Evolutionary conservation across 2,329 filamentous ascomycete genomes (phyloP).

Genomic region (Hymenoscyphus fructigenus): DNA sequence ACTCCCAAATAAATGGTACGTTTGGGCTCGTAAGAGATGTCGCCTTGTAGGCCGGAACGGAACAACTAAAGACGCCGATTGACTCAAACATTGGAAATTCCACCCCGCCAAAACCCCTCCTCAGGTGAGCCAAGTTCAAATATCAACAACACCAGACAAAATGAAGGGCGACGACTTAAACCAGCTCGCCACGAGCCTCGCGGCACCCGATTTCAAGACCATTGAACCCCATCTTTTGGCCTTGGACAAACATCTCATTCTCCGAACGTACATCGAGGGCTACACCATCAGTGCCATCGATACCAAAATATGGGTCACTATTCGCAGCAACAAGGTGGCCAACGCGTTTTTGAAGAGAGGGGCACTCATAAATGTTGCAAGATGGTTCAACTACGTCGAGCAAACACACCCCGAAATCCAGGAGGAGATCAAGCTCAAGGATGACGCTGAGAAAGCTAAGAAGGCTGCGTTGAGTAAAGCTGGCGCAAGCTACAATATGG

Average conservation of each 20-base stretch:
- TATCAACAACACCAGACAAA: constrained; percentile 28
- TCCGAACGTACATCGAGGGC: constrained; percentile 79
- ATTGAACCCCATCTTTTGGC: constrained; percentile 72
- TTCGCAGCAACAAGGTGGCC: constrained; percentile 83
- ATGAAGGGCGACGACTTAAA: constrained; percentile 60
- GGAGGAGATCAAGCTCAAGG: constrained; percentile 66
- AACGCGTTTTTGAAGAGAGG: constrained; percentile 78
- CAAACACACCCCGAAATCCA: constrained; percentile 75
- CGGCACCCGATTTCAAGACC: constrained; percentile 73
- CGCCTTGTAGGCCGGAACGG: neutral
- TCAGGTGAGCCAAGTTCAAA: neutral
- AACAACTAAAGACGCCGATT: neutral
- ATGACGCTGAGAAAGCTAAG: constrained; percentile 68
- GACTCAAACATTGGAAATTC: constrained; percentile 2
- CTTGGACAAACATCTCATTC: constrained; percentile 82
- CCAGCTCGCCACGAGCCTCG: constrained; percentile 50
- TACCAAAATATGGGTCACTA: constrained; percentile 76
- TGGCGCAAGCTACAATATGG: constrained; percentile 86
- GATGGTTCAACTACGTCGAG: constrained; percentile 89
- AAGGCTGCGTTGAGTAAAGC: constrained; percentile 69
- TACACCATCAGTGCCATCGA: constrained; percentile 77
- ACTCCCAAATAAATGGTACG: too few species aligned
- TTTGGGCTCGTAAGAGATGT: neutral
- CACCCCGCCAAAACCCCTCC: constrained; percentile 4
- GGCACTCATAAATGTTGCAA: constrained; percentile 69